phyloP scores from a whole-genome alignment of 495 filamentous ascomycete species.

The Penicillium goetzii region DNA sequence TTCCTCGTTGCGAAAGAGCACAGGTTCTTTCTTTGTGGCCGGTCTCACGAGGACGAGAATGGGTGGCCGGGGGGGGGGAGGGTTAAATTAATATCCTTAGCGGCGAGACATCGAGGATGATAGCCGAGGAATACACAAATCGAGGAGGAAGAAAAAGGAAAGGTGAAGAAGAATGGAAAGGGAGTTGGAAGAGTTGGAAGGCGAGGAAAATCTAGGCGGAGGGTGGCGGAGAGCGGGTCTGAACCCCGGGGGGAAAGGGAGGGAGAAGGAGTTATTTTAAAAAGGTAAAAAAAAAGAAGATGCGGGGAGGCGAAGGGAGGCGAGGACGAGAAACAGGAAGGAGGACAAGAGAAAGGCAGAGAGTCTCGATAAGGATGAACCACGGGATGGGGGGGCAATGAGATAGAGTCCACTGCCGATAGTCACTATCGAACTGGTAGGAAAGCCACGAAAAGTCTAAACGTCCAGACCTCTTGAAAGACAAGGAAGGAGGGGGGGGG shows the following conservation, averaged over 20 bases:
- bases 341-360: not conserved
- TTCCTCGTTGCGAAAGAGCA: not conserved
- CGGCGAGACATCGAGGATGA: not conserved
- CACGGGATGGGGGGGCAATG: not conserved
- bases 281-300: not conserved
- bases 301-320: slow-evolving; percentile 1
- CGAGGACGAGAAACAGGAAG: not conserved
- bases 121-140: not conserved
- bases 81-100: not conserved
- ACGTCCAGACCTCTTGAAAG: no score
- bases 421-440: not conserved
- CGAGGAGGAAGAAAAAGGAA: not conserved
- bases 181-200: not conserved
- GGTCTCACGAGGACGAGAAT: not conserved
- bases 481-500: no score
- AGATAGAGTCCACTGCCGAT: not conserved
- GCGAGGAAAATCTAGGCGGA: not conserved
- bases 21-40: not conserved
- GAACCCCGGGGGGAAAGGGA: not conserved
- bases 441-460: slow-evolving; percentile 2
- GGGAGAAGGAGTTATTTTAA: not conserved
- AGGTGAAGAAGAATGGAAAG: not conserved
- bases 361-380: not conserved
- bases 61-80: not conserved
- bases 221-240: slow-evolving; percentile 6